These are phyloP conservation scores for Vachellia collinsii DNA, from an alignment of 306 rosid genomes.

Conservation along the genomic window DNA sequence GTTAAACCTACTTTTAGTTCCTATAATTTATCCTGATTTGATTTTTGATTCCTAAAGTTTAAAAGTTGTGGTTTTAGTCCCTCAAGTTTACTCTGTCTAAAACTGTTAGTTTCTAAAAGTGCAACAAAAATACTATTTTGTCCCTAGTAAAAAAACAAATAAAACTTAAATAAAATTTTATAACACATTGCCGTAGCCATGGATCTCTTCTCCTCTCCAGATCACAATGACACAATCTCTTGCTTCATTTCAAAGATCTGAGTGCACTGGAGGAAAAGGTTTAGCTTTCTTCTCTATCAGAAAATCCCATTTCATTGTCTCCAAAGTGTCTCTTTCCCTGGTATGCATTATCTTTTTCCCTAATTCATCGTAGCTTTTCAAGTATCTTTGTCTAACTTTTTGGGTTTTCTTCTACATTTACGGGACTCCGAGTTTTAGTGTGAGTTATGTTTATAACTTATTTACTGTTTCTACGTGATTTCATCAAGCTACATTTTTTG, in stretches of 20 bases:
- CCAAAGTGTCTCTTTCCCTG: conserved; percentile 35
- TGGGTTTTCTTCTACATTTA: not conserved
- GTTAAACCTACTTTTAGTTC: too few relatives aligned
- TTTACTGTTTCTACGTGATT: not conserved
- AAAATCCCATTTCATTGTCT: conserved; percentile 45
- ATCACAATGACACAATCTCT: conserved; percentile 55
- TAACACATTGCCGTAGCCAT: too few relatives aligned
- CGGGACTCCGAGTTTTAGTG: not conserved
- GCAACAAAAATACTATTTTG: too few relatives aligned
- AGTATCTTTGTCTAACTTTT: not conserved
- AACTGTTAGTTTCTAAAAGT: too few relatives aligned
- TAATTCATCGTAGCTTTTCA: not conserved
- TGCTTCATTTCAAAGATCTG: conserved; percentile 55
- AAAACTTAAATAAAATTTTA: too few relatives aligned
- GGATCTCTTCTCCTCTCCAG: too few relatives aligned
- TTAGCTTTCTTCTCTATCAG: conserved; percentile 46
- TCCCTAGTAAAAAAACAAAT: too few relatives aligned
- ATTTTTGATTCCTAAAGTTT: too few relatives aligned
- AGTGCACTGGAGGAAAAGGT: conserved; percentile 20
- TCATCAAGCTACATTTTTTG: conserved; percentile 8
- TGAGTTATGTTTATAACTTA: not conserved
- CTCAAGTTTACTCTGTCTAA: too few relatives aligned
- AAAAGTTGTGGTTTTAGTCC: too few relatives aligned
- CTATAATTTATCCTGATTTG: too few relatives aligned
- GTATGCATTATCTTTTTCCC: not conserved